A percentile compares a stretch with the other conserved stretches of the same genome.
Conservation (phyloP, 2,329 filamentous ascomycete species). For the Colletotrichum lindemuthianum region DNA sequence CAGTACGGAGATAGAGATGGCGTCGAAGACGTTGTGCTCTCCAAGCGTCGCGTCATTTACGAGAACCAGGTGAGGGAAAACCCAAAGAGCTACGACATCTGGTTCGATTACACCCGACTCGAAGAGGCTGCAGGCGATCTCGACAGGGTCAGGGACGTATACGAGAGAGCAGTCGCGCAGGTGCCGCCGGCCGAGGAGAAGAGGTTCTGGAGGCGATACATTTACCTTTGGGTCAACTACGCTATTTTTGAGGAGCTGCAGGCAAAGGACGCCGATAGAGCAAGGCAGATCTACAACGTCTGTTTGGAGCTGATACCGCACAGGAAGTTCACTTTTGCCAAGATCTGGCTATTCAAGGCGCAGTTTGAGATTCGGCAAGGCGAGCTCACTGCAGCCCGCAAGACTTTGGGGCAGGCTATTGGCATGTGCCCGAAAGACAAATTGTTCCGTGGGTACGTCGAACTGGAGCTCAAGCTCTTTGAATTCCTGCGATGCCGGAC, state of each 20-base stretch:
- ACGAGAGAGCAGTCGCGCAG: conserved; percentile 95
- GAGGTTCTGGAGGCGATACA: conserved; percentile 95
- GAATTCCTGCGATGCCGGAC: conserved; percentile 93
- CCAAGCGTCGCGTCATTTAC: conserved; percentile 91
- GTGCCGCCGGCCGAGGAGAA: conserved; percentile 96
- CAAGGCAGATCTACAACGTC: conserved; percentile 89
- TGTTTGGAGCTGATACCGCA: conserved; percentile 90
- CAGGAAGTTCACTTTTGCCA: conserved; percentile 97
- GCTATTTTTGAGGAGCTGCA: conserved; percentile 94
- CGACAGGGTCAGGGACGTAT: conserved; percentile 89
- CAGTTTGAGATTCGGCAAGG: conserved; percentile 93
- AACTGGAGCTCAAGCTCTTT: conserved; percentile 91
- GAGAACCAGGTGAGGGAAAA: conserved; percentile 95
- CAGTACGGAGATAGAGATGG: conserved; percentile 94
- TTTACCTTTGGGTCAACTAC: conserved; percentile 98
- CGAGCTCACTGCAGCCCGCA: conserved; percentile 82
- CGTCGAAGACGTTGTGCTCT: conserved; percentile 94
- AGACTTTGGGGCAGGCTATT: conserved; percentile 88
- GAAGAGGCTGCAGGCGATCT: conserved; percentile 87
- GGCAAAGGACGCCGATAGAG: conserved; percentile 79
- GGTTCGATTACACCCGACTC: conserved; percentile 93
- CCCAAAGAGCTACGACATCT: conserved; percentile 94
- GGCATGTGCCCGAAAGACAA: conserved; percentile 97
- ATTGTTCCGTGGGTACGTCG: conserved; percentile 92
- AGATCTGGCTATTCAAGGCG: conserved; percentile 93